Base-by-base conservation (phyloP, 495 filamentous ascomycete genomes). In the Glarea lozoyensis region DNA sequence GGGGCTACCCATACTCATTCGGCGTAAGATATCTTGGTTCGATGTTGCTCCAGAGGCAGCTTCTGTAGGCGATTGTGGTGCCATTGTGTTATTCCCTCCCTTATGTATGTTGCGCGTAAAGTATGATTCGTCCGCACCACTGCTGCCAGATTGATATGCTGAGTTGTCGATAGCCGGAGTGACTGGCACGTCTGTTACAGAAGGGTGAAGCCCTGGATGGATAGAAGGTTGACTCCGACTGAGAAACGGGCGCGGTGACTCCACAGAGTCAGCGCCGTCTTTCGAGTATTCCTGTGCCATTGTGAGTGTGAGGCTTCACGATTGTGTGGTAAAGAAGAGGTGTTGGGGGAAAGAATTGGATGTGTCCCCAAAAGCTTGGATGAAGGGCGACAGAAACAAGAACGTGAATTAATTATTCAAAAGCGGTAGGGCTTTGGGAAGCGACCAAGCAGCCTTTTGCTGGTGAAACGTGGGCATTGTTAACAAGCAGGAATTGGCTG, bases 21-120 rank as follows among this genome's bases (percentile, higher is more conserved):
- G 74, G 15, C 76, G 75, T 29, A 87, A 56, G 15, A 84, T 64
- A 10, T 88, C 80, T 10, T 68, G 63, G 40, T 75, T 69, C 1
- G 75, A 70, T 37, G 64, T 68, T 12, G 69, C 72, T 25, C 74
- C 72, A 15, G 66, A 69, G 2, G 64, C 67, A 12, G 69, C 60
- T 48, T 78, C 60, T 22, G 52, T 61, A 10, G 70, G 61, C 12
- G 71, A 70, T 40, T 55, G 57, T 43, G 49, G 52, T 53, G 36
- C 48, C 33, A 2, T 27, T 10, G n/a, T n/a, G n/a, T n/a, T n/a
- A n/a, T 23, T 35, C 37, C 32, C 33, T 11, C 35, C 46, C 23
- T 12, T 58, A 25, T 30, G 38, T 10, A 50, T 46, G 35, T 60
- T 53, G 4, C 51, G 48, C 33, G 58, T 56, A 42, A 74, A 73